phyloP scores from a whole-genome alignment of 805 yeast species.

The Myxozyma geophila region DNA sequence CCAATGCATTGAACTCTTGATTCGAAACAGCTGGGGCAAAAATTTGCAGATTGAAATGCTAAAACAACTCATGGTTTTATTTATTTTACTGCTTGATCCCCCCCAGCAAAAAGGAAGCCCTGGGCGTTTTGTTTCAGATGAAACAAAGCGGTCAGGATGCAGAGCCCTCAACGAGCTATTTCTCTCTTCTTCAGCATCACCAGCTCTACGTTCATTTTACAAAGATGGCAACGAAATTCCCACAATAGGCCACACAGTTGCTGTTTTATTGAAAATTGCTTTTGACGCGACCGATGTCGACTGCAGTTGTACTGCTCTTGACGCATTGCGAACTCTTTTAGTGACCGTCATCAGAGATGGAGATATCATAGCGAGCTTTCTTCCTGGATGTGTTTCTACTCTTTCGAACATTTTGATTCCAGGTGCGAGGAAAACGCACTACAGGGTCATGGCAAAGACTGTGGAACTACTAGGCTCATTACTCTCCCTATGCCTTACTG shows the following conservation, averaged over 20 bases:
- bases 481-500: conserved; percentile 4
- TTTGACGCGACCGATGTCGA: conserved; percentile 40
- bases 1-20: conserved; percentile 52
- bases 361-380: conserved; percentile 40
- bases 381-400: conserved; percentile 45
- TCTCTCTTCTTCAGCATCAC: conserved; percentile 36
- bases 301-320: conserved; percentile 42
- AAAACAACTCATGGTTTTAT: conserved; percentile 53
- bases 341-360: conserved; percentile 30
- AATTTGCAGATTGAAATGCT: conserved; percentile 48
- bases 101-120: conserved; percentile 43
- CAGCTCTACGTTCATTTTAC: conserved; percentile 39
- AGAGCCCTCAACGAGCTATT: conserved; percentile 34
- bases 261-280: conserved; percentile 50
- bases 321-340: conserved; percentile 46
- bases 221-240: conserved; percentile 49
- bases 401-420: conserved; percentile 40
- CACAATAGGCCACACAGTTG: conserved; percentile 54
- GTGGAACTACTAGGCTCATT: conserved; percentile 32
- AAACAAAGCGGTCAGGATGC: conserved; percentile 40
- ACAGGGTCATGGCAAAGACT: conserved; percentile 31
- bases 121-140: conserved; percentile 47
- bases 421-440: conserved; percentile 37
- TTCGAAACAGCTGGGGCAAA: conserved; percentile 56
- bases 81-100: conserved; percentile 53